Percentiles rank a stretch among this genome's conserved stretches.
Evolutionary conservation across 225 moss, liverwort and hornwort species (phyloP).

Genomic region (Marchantia paleacea): DNA sequence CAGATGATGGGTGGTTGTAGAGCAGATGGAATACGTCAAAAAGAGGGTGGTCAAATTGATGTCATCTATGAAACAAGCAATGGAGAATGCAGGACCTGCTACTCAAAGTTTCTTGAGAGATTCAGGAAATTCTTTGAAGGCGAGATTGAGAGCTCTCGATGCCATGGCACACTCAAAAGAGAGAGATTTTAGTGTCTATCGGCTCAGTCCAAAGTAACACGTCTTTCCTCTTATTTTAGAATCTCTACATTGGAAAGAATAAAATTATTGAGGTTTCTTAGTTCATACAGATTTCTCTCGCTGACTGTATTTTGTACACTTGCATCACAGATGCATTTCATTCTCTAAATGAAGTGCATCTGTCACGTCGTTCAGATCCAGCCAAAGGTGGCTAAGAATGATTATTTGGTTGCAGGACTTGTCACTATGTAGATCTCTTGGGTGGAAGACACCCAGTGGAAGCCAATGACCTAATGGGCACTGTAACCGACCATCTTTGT

Average conservation of each 20-base stretch:
- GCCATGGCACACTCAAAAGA: conserved; percentile 48
- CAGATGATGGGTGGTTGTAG: conserved; percentile 39
- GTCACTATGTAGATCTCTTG: conserved; percentile 78
- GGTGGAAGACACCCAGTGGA: conserved; percentile 66
- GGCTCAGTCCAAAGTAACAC: conserved; percentile 56
- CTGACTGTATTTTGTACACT: background rate
- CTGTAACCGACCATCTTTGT: conserved; percentile 75
- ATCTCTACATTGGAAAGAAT: background rate
- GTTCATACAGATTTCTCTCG: background rate
- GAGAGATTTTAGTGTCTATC: conserved; percentile 50
- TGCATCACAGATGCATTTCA: background rate
- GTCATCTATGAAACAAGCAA: conserved; percentile 52
- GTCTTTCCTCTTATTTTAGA: background rate
- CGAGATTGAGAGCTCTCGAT: conserved; percentile 54
- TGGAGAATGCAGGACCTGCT: conserved; percentile 62
- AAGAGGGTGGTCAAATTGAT: conserved; percentile 56
- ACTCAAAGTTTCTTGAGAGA: conserved; percentile 57
- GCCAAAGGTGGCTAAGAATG: background rate
- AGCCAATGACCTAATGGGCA: conserved; percentile 62
- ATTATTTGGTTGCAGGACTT: conserved; percentile 49
- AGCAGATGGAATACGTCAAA: conserved; percentile 56
- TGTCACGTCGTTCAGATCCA: background rate
- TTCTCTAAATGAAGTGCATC: too few relatives aligned
- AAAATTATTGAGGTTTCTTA: background rate
- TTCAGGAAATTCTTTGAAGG: conserved; percentile 49